Evolutionary conservation across 805 yeast species (phyloP), one percentile per base, ranked within the genome.

Genomic region (Starmerella scarabaei): DNA sequence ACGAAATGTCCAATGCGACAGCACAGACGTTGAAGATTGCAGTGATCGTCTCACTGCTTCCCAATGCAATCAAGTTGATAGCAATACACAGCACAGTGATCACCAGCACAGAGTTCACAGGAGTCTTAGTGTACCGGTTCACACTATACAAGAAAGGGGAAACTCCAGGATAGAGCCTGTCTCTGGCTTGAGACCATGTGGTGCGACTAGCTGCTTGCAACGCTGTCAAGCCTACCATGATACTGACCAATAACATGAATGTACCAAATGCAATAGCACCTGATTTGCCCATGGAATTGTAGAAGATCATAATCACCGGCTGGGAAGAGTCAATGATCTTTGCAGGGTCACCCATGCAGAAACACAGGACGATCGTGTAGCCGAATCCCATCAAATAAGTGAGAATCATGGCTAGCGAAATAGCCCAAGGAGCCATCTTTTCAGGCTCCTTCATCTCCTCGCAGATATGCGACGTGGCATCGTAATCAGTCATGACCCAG

Each of bases 21-120:
- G 81, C 82, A 21, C 80, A 80, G 36, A 76, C 79, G 1, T 80
- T 74, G 61, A 77, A 77, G 45, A 76, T 75, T 33, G 84, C 84
- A 21, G 69, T 75, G 48, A 77, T 72, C 35, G 83, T 80, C 21
- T 68, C 64, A 16, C 40, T 34, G 45, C 71, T 75, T 23, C 80
- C 80, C 23, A 77, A 77, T 57, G 76, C 73, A 54, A 76, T 67
- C 46, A 74, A 65, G 42, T 72, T 64, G 47, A 75, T 60, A 21
- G 73, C 59, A 18, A 73, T 64, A 53, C 72, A 72, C 28, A 67
- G 44, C 52, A 68, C 62, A 1, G 53, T 41, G 58, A 74, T 73
- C 52, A 72, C 56, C 70, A 76, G 66, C 20, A 60, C 56, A 0
- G 83, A 80, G 51, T 71, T 64, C 36, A 77, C 65, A 6, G 85